These are phyloP conservation scores for Nitzschia putrida DNA, from an alignment of 108 stramenopile species.

Conservation along the genomic window DNA sequence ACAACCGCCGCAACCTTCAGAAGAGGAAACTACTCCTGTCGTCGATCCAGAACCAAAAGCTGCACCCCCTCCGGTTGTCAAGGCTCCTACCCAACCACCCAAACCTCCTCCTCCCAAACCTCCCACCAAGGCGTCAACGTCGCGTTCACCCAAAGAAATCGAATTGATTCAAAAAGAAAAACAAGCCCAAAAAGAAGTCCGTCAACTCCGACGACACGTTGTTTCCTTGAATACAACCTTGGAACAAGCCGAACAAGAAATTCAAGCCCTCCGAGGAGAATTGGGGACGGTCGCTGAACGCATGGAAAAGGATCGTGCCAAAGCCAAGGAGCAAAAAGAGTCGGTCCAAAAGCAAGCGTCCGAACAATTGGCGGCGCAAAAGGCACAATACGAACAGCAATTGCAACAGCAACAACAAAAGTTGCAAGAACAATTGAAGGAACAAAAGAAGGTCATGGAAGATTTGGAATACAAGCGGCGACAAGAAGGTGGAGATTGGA, in stretches of 20 bases:
- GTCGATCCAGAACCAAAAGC: too few relatives aligned
- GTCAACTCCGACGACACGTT: conserved; percentile 69
- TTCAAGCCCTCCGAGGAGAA: conserved; percentile 76
- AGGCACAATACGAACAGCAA: conserved; percentile 55
- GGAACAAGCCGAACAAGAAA: conserved; percentile 74
- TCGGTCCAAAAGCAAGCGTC: conserved; percentile 39
- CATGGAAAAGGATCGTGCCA: conserved; percentile 75
- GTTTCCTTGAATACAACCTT: conserved; percentile 74
- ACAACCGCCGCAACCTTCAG: too few relatives aligned
- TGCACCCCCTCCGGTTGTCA: too few relatives aligned
- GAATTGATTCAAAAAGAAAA: conserved; percentile 15
- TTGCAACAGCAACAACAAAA: conserved; percentile 50
- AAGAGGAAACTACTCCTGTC: too few relatives aligned
- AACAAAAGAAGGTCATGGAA: conserved; percentile 27
- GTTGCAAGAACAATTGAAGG: conserved; percentile 44
- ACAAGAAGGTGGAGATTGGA: conserved; percentile 76
- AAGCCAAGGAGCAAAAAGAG: conserved; percentile 67
- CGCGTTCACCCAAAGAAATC: conserved; percentile 18
- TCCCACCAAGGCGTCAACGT: neutral
- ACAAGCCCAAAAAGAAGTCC: conserved; percentile 61
- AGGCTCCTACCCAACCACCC: neutral
- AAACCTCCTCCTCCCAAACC: neutral
- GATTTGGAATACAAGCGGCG: conserved; percentile 56
- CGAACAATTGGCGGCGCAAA: conserved; percentile 48
- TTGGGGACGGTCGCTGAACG: conserved; percentile 69